A percentile compares a stretch with the other conserved stretches of the same genome.
These are phyloP conservation scores for Diaporthe sp. DNA, from an alignment of 2,329 filamentous ascomycete species.

Conservation along the genomic window DNA sequence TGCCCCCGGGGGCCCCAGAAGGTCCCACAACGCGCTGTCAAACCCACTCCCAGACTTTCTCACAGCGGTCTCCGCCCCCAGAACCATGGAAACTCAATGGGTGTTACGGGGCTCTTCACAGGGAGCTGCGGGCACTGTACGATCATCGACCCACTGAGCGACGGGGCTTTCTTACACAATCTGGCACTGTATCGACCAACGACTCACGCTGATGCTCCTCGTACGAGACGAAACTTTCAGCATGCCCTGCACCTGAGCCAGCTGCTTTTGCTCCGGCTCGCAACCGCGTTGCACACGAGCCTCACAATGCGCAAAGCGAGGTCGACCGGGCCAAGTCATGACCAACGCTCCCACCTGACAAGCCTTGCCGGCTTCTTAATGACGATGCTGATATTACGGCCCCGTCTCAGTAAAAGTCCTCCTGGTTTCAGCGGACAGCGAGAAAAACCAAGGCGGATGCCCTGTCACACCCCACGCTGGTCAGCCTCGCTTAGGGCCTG, in stretches of 20 bases:
- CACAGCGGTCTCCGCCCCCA: conserved; percentile 19
- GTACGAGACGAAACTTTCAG: background rate
- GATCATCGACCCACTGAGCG: conserved; percentile 8
- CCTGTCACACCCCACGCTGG: conserved; percentile 10
- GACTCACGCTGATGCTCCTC: background rate
- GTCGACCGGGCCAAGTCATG: background rate
- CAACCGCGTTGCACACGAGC: background rate
- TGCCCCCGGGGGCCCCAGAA: background rate
- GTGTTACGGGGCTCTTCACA: background rate
- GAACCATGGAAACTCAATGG: conserved; percentile 7
- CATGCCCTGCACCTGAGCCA: background rate
- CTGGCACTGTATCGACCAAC: conserved; percentile 4
- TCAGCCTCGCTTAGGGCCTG: conserved; percentile 22
- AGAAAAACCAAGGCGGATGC: conserved; percentile 24
- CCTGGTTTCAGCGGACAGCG: background rate
- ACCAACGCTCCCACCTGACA: background rate
- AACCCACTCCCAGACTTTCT: conserved; percentile 12
- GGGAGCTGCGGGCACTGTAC: conserved; percentile 24
- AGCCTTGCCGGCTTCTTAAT: background rate
- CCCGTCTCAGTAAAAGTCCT: conserved; percentile 5
- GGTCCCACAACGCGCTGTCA: conserved; percentile 21
- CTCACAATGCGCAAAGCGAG: background rate
- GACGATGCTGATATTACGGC: background rate
- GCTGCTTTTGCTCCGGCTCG: background rate
- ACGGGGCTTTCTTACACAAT: background rate